Evolutionary conservation across 139 green algal species (phyloP).

Genomic region (Picochlorum costavermella): DNA sequence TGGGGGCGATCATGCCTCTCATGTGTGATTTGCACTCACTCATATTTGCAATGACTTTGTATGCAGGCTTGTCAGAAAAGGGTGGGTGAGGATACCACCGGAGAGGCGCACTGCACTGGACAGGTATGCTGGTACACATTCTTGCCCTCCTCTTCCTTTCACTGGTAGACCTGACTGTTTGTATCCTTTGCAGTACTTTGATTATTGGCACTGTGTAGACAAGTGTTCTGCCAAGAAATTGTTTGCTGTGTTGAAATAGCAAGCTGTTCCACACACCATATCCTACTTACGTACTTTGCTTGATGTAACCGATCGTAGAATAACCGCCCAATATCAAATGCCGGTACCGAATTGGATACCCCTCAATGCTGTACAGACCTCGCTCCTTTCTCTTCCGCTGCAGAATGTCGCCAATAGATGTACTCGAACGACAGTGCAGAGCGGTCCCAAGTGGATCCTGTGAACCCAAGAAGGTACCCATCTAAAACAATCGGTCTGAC

Average conservation of each 20-base stretch:
- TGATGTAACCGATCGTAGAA: too few relatives aligned
- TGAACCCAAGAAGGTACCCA: too few relatives aligned
- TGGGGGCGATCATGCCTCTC: background rate
- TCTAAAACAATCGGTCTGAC: too few relatives aligned
- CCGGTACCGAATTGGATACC: too few relatives aligned
- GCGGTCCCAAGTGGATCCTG: too few relatives aligned
- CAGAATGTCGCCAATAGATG: too few relatives aligned
- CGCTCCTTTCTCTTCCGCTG: too few relatives aligned
- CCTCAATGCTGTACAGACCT: too few relatives aligned
- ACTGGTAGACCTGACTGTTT: background rate
- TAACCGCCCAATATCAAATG: too few relatives aligned
- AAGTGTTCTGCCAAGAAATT: conserved; percentile 25
- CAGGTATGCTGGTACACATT: conserved; percentile 12
- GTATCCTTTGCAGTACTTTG: conserved; percentile 20
- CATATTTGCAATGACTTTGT: conserved; percentile 1
- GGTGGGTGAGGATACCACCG: conserved; percentile 22
- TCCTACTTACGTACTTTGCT: too few relatives aligned
- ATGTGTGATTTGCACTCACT: background rate
- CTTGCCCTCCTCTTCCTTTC: background rate
- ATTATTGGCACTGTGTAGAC: conserved; percentile 37
- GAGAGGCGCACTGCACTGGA: conserved; percentile 35
- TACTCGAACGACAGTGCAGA: too few relatives aligned
- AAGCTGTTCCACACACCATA: background rate
- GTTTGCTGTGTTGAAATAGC: conserved; percentile 28
- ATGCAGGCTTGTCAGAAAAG: conserved; percentile 28